These are phyloP conservation scores for Ophiostoma ulmi DNA, from an alignment of 2,329 filamentous ascomycete genomes.

Conservation along the genomic window DNA sequence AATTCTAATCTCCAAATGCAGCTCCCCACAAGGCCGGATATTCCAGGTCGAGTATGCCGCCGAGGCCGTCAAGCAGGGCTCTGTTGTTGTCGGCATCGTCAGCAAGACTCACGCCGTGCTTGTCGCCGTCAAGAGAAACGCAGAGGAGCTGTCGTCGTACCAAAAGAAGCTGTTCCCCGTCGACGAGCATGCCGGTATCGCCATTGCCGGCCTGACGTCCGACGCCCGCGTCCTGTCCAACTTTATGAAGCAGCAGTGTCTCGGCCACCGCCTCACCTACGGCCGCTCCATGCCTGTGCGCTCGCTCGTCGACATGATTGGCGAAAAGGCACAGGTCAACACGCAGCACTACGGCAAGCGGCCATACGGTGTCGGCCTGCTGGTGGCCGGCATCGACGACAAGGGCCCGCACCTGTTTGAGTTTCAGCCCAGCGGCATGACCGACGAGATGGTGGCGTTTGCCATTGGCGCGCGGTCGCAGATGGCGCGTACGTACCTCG, in stretches of 20 bases:
- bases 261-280: constrained; percentile 92
- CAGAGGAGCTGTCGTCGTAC: constrained; percentile 98
- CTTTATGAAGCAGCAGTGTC: constrained; percentile 99
- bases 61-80: constrained; percentile 98
- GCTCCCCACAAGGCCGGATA: constrained; percentile 97
- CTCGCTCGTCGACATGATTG: constrained; percentile 85
- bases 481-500: constrained; percentile 95
- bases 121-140: constrained; percentile 96
- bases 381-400: constrained; percentile 91
- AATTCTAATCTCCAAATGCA: constrained; percentile 36
- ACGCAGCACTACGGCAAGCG: constrained; percentile 96
- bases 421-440: constrained; percentile 94
- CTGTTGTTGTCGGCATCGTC: constrained; percentile 91
- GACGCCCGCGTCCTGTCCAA: constrained; percentile 98
- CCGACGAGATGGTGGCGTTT: constrained; percentile 93
- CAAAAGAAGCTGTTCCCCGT: constrained; percentile 98
- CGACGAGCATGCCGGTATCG: constrained; percentile 91
- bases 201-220: constrained; percentile 92
- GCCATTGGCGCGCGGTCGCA: constrained; percentile 94
- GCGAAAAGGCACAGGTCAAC: constrained; percentile 94
- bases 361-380: constrained; percentile 88
- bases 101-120: constrained; percentile 98
- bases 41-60: constrained; percentile 99
- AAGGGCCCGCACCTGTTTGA: constrained; percentile 94
- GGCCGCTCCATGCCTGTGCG: constrained; percentile 87